These are phyloP conservation scores for Alternaria longipes DNA, from an alignment of 2,329 filamentous ascomycete species.

Conservation along the genomic window DNA sequence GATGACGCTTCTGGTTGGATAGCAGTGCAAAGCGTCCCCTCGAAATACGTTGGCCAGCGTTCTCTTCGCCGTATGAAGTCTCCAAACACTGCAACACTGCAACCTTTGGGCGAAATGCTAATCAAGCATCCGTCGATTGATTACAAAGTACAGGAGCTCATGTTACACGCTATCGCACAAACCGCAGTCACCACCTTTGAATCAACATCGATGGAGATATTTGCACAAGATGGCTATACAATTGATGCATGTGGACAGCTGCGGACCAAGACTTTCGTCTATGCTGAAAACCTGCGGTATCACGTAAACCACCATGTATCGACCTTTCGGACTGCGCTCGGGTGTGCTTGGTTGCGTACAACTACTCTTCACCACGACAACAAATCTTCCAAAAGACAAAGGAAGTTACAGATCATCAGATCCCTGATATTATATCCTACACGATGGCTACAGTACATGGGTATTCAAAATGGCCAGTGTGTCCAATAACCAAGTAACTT, in stretches of 20 bases:
- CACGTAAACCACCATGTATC: neutral
- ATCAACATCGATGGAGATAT: conserved; percentile 22
- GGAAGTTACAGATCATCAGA: neutral
- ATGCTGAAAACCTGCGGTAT: neutral
- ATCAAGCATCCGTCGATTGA: neutral
- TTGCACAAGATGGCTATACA: conserved; percentile 23
- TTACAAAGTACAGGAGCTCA: conserved; percentile 15
- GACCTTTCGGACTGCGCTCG: neutral
- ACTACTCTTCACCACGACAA: neutral
- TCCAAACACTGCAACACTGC: neutral
- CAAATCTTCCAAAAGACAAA: neutral
- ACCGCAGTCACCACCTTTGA: conserved; percentile 19
- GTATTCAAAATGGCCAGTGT: conserved; percentile 12
- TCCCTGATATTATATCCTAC: neutral
- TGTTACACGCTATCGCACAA: conserved; percentile 18
- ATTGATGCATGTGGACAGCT: conserved; percentile 22
- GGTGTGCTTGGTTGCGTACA: neutral
- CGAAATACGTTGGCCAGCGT: neutral
- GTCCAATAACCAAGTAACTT: too few relatives aligned
- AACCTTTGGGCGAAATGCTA: neutral
- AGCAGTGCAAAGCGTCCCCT: neutral
- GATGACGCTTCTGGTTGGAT: neutral
- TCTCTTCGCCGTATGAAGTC: neutral
- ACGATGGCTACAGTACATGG: conserved; percentile 18
- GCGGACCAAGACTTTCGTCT: neutral